Evolutionary conservation across 352 stramenopile species (phyloP).

Genomic region (Phytophthora sp.): DNA sequence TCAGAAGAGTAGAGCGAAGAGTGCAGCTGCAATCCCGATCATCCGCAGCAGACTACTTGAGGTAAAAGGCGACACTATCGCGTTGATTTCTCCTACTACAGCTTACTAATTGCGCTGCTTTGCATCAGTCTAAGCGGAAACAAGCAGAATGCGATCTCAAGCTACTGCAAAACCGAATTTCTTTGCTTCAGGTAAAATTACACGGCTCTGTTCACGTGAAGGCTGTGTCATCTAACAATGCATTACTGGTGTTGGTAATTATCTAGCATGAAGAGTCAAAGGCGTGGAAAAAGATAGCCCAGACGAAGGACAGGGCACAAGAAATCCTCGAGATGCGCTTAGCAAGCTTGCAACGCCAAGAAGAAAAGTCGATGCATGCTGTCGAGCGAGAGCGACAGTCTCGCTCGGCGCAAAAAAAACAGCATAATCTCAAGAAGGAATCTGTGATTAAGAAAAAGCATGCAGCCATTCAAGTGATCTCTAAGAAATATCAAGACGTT

Average conservation of each 20-base stretch:
- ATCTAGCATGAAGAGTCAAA: slow-evolving; percentile 71
- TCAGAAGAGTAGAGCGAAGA: slow-evolving; percentile 38
- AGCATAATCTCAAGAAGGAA: slow-evolving; percentile 69
- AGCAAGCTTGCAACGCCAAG: slow-evolving; percentile 52
- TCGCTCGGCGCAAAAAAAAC: slow-evolving; percentile 58
- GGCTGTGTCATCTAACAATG: background rate
- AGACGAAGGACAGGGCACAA: slow-evolving; percentile 76
- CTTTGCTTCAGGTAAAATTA: slow-evolving; percentile 55
- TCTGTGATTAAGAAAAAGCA: slow-evolving; percentile 81
- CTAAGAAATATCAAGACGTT: slow-evolving; percentile 79
- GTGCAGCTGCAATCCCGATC: slow-evolving; percentile 50
- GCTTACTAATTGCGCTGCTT: background rate
- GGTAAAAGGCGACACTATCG: slow-evolving; percentile 21
- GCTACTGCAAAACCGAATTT: slow-evolving; percentile 75
- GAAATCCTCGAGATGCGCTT: slow-evolving; percentile 71
- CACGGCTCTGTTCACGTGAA: background rate
- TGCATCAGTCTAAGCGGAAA: slow-evolving; percentile 63
- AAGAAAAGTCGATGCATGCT: slow-evolving; percentile 52
- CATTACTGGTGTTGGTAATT: background rate
- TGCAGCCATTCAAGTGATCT: slow-evolving; percentile 73
- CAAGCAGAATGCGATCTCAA: slow-evolving; percentile 78
- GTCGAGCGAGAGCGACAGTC: slow-evolving; percentile 49
- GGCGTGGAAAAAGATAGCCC: slow-evolving; percentile 82
- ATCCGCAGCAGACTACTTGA: slow-evolving; percentile 60
- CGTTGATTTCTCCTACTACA: background rate